phyloP scores from a whole-genome alignment of 2,329 filamentous ascomycete genomes.

The Blumeria hordei region DNA sequence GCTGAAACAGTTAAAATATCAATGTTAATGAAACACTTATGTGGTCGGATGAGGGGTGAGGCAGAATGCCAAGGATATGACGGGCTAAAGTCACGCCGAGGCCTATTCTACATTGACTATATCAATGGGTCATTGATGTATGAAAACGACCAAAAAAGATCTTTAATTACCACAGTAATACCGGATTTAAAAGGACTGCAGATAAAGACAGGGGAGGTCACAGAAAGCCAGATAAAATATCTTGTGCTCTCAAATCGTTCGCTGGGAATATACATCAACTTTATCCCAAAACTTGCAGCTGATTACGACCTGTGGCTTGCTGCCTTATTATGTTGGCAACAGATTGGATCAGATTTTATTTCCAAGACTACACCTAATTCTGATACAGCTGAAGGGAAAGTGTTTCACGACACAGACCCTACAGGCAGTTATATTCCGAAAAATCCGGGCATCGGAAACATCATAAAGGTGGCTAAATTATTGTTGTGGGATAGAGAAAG shows the following conservation, averaged over 20 bases:
- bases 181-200: conserved; percentile 51
- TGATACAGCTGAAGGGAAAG: conserved; percentile 16
- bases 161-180: conserved; percentile 42
- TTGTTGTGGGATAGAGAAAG: conserved; percentile 70
- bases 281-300: conserved; percentile 37
- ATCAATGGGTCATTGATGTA: conserved; percentile 52
- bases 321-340: conserved; percentile 60
- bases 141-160: conserved; percentile 41
- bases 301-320: conserved; percentile 64
- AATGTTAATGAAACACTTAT: conserved; percentile 51
- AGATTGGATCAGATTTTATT: conserved; percentile 29
- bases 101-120: conserved; percentile 58
- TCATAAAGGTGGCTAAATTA: conserved; percentile 88
- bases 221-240: conserved; percentile 22
- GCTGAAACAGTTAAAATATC: conserved; percentile 49
- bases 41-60: conserved; percentile 58
- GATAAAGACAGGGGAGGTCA: conserved; percentile 30
- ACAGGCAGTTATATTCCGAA: conserved; percentile 9
- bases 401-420: conserved; percentile 19
- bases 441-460: conserved; percentile 45
- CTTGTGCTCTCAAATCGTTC: conserved; percentile 30
- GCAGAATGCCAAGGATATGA: conserved; percentile 44
- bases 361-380: conserved; percentile 6
- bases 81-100: conserved; percentile 36
- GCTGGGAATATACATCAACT: conserved; percentile 32